Conservation (phyloP, 495 filamentous ascomycete species). For the Lasiosphaeria miniovina region DNA sequence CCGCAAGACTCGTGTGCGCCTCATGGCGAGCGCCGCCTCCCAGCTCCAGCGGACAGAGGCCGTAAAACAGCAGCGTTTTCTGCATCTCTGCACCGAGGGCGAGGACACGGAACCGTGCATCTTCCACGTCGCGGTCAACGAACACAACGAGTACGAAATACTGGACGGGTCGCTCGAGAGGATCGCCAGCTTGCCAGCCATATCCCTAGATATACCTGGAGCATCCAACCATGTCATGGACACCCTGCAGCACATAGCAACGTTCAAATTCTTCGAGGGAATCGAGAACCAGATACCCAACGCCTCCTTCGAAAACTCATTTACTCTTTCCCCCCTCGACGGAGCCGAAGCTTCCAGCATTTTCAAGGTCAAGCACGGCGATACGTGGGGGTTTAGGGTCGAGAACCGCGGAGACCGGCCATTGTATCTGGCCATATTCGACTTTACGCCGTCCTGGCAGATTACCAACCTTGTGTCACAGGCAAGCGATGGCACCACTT, state of each 20-base stretch:
- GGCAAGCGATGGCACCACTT: background rate
- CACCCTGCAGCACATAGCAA: constrained; percentile 5
- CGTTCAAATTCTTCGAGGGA: constrained; percentile 10
- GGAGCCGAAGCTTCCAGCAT: constrained; percentile 5
- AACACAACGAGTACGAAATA: constrained; percentile 6
- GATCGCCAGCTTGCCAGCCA: constrained; percentile 1
- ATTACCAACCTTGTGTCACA: constrained; percentile 9
- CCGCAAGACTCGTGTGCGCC: background rate
- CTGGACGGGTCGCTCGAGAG: background rate
- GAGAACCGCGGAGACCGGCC: constrained; percentile 8
- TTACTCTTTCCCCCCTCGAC: background rate
- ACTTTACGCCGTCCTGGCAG: constrained; percentile 9
- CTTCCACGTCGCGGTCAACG: background rate
- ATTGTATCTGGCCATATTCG: constrained; percentile 12
- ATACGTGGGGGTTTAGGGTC: constrained; percentile 7
- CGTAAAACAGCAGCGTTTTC: background rate
- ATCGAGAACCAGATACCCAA: constrained; percentile 7
- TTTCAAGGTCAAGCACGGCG: constrained; percentile 10
- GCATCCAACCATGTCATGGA: background rate
- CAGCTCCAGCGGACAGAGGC: background rate
- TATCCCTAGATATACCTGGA: background rate
- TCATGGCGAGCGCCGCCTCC: background rate
- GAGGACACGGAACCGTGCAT: background rate
- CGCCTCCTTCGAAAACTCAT: constrained; percentile 1
- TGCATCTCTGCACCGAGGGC: background rate